Conservation (phyloP, 345 rosid species). For the Citrus inodora region DNA sequence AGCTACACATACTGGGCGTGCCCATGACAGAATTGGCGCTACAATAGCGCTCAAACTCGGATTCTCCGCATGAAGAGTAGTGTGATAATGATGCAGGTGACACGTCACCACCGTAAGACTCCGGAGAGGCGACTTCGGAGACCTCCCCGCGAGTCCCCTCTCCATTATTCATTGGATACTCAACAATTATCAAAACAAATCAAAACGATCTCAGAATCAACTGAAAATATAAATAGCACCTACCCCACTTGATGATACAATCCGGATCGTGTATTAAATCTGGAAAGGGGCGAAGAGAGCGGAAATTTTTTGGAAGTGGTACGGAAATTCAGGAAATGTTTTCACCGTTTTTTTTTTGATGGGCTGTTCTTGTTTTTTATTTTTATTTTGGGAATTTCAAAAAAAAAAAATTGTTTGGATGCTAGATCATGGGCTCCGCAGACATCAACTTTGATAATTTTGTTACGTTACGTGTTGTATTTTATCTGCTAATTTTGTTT, state of each 20-base stretch:
- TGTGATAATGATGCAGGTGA: constrained; percentile 53
- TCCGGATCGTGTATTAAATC: background rate
- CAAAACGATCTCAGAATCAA: background rate
- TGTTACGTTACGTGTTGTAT: background rate
- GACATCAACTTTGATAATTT: background rate
- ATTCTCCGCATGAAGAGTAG: constrained; percentile 82
- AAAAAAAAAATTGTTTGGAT: background rate
- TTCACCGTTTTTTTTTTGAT: background rate
- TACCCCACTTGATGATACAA: constrained; percentile 5
- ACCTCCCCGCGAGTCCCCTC: constrained; percentile 33
- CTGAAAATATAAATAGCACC: background rate
- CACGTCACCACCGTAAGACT: constrained; percentile 37
- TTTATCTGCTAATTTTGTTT: background rate
- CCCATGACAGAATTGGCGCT: constrained; percentile 83
- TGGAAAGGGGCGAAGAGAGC: background rate
- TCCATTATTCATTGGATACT: constrained; percentile 49
- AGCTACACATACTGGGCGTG: constrained; percentile 71
- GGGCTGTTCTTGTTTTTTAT: background rate
- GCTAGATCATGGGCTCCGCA: background rate
- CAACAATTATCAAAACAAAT: background rate
- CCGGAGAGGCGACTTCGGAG: constrained; percentile 35
- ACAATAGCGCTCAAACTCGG: constrained; percentile 75
- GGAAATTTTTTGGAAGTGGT: background rate
- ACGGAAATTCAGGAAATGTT: background rate
- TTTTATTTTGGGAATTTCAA: background rate